These are phyloP conservation scores for Phytophthora pinifolia DNA, from an alignment of 352 stramenopile species.

Conservation along the genomic window DNA sequence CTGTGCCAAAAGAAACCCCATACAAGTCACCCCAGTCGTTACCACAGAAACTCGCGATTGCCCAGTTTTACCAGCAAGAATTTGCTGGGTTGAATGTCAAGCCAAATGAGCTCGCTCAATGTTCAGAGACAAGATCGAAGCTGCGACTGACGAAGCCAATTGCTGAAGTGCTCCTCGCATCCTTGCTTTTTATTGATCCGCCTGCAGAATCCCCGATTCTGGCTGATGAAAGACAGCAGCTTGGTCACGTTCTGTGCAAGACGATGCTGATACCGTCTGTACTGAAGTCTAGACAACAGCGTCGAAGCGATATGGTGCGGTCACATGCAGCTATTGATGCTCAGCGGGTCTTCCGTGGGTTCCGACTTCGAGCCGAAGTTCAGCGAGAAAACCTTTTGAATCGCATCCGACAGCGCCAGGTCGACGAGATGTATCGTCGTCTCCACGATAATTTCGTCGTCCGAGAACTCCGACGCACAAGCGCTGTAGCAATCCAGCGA, in stretches of 20 bases:
- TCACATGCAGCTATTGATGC: constrained; percentile 42
- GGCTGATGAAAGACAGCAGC: background rate
- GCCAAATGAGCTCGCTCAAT: constrained; percentile 31
- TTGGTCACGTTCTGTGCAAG: constrained; percentile 16
- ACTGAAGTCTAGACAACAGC: constrained; percentile 44
- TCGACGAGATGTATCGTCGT: constrained; percentile 36
- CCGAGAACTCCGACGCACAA: constrained; percentile 48
- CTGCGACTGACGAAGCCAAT: constrained; percentile 41
- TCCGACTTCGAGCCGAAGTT: constrained; percentile 51
- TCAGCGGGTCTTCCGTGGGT: constrained; percentile 59
- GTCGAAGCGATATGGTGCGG: constrained; percentile 3
- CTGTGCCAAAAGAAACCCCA: constrained; percentile 7
- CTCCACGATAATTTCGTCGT: constrained; percentile 41
- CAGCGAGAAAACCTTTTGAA: constrained; percentile 43
- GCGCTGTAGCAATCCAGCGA: constrained; percentile 51
- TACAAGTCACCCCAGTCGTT: constrained; percentile 5
- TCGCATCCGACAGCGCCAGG: constrained; percentile 51
- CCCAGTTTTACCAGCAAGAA: constrained; percentile 45
- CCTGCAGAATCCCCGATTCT: background rate
- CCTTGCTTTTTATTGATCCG: constrained; percentile 48
- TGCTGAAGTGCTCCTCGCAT: constrained; percentile 47
- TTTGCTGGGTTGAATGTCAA: constrained; percentile 47
- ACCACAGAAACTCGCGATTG: constrained; percentile 18
- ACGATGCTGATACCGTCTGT: constrained; percentile 48
- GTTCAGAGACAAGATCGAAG: constrained; percentile 42